Conservation (phyloP, 106 monocot genomes). For the Cymbidium sinense region DNA sequence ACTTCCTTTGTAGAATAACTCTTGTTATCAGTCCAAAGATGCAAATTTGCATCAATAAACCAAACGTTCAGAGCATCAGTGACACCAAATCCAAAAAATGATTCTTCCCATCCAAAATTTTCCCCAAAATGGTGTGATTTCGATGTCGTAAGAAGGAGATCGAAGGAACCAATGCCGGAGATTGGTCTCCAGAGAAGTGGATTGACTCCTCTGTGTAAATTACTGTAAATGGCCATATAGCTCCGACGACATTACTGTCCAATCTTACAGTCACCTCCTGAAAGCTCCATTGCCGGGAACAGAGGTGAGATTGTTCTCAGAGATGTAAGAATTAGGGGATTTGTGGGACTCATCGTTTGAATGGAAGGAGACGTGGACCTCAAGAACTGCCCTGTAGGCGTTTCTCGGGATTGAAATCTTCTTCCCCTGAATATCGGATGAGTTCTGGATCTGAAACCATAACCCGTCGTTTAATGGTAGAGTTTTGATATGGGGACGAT, state of each 20-base stretch:
- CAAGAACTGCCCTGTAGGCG: slow-evolving; percentile 72
- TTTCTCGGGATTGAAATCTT: slow-evolving; percentile 53
- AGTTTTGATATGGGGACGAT: slow-evolving; percentile 65
- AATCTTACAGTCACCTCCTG: slow-evolving; percentile 52
- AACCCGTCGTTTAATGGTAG: slow-evolving; percentile 67
- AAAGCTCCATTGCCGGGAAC: slow-evolving; percentile 63
- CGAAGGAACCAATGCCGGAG: slow-evolving; percentile 78
- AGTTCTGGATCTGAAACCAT: slow-evolving; percentile 67
- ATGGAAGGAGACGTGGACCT: slow-evolving; percentile 79
- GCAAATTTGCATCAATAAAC: slow-evolving; percentile 85
- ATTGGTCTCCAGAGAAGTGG: slow-evolving; percentile 96
- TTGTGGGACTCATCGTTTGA: slow-evolving; percentile 62
- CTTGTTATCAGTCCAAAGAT: slow-evolving; percentile 78
- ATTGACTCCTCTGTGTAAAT: slow-evolving; percentile 82
- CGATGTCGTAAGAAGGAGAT: slow-evolving; percentile 77
- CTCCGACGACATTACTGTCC: slow-evolving; percentile 63
- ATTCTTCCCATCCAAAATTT: slow-evolving; percentile 62
- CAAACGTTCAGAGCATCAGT: slow-evolving; percentile 65
- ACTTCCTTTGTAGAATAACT: slow-evolving; percentile 36
- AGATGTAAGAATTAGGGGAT: slow-evolving; percentile 69
- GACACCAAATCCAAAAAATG: slow-evolving; percentile 76
- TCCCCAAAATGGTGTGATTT: slow-evolving; percentile 77
- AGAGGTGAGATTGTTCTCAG: slow-evolving; percentile 46
- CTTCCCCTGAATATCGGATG: slow-evolving; percentile 39
- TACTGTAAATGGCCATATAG: slow-evolving; percentile 90